Conservation (phyloP, 2,329 filamentous ascomycete species). For the Apiospora kogelbergensis region DNA sequence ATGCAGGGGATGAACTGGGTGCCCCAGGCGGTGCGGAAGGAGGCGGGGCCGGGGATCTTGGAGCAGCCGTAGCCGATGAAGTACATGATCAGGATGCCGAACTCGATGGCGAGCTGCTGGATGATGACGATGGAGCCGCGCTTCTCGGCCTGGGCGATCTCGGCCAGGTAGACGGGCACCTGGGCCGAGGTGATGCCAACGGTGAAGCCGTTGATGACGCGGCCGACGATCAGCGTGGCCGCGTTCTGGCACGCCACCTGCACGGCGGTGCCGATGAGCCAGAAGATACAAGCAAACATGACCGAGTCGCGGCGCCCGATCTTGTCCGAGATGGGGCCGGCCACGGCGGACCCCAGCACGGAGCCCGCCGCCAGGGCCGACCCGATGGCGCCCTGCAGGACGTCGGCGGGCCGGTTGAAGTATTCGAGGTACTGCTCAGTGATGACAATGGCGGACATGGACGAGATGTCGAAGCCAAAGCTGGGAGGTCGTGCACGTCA, state of each 20-base stretch:
- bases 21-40: slow-evolving; percentile 66
- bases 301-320: slow-evolving; percentile 45
- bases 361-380: slow-evolving; percentile 53
- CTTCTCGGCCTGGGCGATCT: slow-evolving; percentile 57
- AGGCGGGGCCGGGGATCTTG: slow-evolving; percentile 55
- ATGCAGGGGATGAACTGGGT: slow-evolving; percentile 62
- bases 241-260: slow-evolving; percentile 59
- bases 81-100: slow-evolving; percentile 70
- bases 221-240: slow-evolving; percentile 52
- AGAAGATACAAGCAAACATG: slow-evolving; percentile 46
- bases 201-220: slow-evolving; percentile 62
- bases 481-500: not conserved
- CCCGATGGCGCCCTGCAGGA: slow-evolving; percentile 52
- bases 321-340: slow-evolving; percentile 49
- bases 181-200: slow-evolving; percentile 68
- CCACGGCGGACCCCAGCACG: slow-evolving; percentile 47
- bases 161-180: slow-evolving; percentile 67
- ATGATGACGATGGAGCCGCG: slow-evolving; percentile 68
- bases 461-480: slow-evolving; percentile 58
- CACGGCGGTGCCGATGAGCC: slow-evolving; percentile 59
- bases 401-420: slow-evolving; percentile 47
- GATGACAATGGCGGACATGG: slow-evolving; percentile 58
- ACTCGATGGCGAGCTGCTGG: slow-evolving; percentile 76
- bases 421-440: slow-evolving; percentile 51
- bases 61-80: slow-evolving; percentile 66